Conservation (phyloP, 2,329 filamentous ascomycete species). For the Peltaster fructicola region DNA sequence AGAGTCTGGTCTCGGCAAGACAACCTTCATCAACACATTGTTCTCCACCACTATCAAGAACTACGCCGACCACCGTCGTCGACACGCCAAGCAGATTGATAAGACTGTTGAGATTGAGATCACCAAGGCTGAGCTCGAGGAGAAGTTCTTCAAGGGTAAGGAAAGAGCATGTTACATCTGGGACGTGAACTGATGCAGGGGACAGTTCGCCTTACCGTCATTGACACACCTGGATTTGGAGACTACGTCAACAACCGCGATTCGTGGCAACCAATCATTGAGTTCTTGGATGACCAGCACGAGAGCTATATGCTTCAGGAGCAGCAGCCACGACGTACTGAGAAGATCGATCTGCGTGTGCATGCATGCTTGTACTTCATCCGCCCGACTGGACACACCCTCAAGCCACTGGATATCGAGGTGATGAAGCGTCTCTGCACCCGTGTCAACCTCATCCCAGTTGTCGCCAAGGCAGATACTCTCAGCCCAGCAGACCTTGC, state of each 20-base stretch:
- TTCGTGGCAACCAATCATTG: conserved; percentile 99
- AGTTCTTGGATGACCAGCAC: conserved; percentile 99
- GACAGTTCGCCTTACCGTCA: conserved; percentile 89
- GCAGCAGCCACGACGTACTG: conserved; percentile 91
- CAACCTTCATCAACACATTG: conserved; percentile 99
- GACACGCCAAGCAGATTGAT: conserved; percentile 98
- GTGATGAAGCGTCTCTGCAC: conserved; percentile 99
- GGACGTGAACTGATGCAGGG: conserved; percentile 3
- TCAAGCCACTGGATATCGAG: conserved; percentile 98
- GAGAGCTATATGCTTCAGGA: conserved; percentile 99
- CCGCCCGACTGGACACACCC: conserved; percentile 88
- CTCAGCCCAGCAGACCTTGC: conserved; percentile 80
- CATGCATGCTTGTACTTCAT: conserved; percentile 99
- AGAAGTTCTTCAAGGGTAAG: conserved; percentile 99
- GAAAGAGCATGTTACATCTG: neutral
- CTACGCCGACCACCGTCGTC: conserved; percentile 98
- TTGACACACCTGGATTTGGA: conserved; percentile 96
- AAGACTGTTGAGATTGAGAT: conserved; percentile 99
- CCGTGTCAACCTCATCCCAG: conserved; percentile 93
- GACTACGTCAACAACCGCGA: conserved; percentile 99
- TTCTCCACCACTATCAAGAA: conserved; percentile 99
- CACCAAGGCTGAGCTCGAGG: conserved; percentile 97
- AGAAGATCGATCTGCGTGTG: conserved; percentile 98
- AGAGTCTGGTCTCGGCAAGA: conserved; percentile 97
- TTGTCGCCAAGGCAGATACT: conserved; percentile 97